These are phyloP conservation scores for Pestalotiopsis sp. DNA, from an alignment of 2,329 filamentous ascomycete genomes.

Conservation along the genomic window DNA sequence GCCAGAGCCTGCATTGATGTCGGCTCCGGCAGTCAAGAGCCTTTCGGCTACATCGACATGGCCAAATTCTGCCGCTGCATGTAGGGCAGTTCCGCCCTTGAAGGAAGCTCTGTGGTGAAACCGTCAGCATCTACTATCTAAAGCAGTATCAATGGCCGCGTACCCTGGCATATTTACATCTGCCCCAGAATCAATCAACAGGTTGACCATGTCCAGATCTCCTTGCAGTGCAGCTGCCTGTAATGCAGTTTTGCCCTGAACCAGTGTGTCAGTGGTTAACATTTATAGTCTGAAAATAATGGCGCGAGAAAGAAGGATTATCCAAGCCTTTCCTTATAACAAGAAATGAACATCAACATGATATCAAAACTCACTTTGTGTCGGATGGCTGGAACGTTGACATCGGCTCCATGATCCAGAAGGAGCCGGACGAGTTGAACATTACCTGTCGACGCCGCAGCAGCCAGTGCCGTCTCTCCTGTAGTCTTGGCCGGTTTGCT, in stretches of 20 bases:
- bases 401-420: conserved; percentile 32
- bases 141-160: not conserved
- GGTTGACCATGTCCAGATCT: conserved; percentile 23
- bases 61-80: conserved; percentile 34
- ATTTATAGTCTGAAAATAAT: not conserved
- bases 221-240: conserved; percentile 37
- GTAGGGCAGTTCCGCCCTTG: conserved; percentile 40
- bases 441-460: conserved; percentile 33
- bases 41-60: conserved; percentile 26
- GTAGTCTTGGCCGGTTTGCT: conserved; percentile 34
- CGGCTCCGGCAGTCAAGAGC: conserved; percentile 37
- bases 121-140: not conserved
- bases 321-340: not conserved
- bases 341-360: not conserved
- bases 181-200: conserved; percentile 31
- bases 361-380: conserved; percentile 21
- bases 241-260: conserved; percentile 39
- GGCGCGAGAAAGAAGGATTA: not conserved
- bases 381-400: conserved; percentile 35
- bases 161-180: conserved; percentile 31
- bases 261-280: not conserved
- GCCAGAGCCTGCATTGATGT: conserved; percentile 34
- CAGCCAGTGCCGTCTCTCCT: conserved; percentile 40
- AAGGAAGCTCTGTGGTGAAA: conserved; percentile 25
- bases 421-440: conserved; percentile 28